Percentiles rank a stretch among this genome's conserved stretches.
Evolutionary conservation across 2,329 filamentous ascomycete species (phyloP).

Genomic region (Cadophora gregata): DNA sequence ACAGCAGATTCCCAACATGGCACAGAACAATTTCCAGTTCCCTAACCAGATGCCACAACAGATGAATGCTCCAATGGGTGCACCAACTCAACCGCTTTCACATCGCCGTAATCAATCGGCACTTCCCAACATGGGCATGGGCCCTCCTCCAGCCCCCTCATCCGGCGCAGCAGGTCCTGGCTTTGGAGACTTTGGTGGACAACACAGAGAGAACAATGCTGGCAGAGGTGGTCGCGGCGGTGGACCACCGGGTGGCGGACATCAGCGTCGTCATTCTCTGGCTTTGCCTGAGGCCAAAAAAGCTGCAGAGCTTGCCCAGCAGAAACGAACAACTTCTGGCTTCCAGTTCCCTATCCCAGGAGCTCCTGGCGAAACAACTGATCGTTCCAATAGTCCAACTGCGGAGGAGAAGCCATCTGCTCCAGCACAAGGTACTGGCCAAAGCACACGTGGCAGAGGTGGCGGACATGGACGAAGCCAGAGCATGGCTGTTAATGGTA

Average conservation of each 20-base stretch:
- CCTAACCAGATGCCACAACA: conserved; percentile 77
- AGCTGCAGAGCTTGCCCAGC: conserved; percentile 93
- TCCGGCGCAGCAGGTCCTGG: conserved; percentile 78
- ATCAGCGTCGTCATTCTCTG: conserved; percentile 92
- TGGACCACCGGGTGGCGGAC: conserved; percentile 72
- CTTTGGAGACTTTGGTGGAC: conserved; percentile 81
- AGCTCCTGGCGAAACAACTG: conserved; percentile 64
- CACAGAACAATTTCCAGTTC: conserved; percentile 88
- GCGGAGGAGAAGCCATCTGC: conserved; percentile 39
- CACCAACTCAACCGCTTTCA: conserved; percentile 78
- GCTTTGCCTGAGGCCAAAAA: conserved; percentile 97
- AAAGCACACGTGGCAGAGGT: conserved; percentile 56
- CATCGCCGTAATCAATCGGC: conserved; percentile 99
- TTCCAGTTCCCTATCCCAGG: conserved; percentile 92
- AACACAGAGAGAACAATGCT: conserved; percentile 66
- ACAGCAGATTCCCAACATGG: conserved; percentile 78
- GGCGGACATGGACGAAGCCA: conserved; percentile 78
- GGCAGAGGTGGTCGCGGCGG: conserved; percentile 76
- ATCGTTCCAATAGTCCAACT: conserved; percentile 41
- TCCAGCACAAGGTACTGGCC: conserved; percentile 31
- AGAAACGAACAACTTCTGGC: conserved; percentile 90
- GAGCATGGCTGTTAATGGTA: conserved; percentile 81
- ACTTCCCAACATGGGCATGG: conserved; percentile 89
- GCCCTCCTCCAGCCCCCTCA: conserved; percentile 87
- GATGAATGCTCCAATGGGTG: conserved; percentile 75